Base-by-base conservation (phyloP, 108 stramenopile genomes). In the Nannochloropsis gaditana region DNA sequence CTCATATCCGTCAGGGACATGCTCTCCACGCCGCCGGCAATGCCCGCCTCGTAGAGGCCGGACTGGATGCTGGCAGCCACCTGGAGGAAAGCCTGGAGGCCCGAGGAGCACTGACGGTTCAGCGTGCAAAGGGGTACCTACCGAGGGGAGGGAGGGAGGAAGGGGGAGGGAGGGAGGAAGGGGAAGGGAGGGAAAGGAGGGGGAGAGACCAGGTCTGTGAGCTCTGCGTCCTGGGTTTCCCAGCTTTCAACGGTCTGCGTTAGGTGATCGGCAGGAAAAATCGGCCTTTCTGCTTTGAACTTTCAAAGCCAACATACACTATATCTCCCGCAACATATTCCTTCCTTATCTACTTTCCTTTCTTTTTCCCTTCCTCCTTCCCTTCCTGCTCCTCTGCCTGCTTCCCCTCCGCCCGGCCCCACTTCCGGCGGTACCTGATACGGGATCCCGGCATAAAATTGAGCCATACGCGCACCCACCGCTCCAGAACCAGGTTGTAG, bases 91-190 rank as follows among this genome's bases (percentile, higher is more conserved):
- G 98, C 96, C 88, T 99, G 96, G 19, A 99, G 89, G 31, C 98
- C 97, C 15, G 93, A 94, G 85, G 94, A 92, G 89, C 98, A 99
- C 90, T 97, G 97, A 17, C 98, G 94, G 90, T 99, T 99, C 79
- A 92, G 89, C 4, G 95, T 92, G 43, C 93, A 90, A 21, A 95
- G 84, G 3, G 94, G 92, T 79, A 94, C 92, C 1, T 93, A n/a
- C 19, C 19, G n/a, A 73, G 59, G 59, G 59, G 8, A 4, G 59
- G n/a, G 10, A 50, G 47, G 47, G 47, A 73, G 2, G 19, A n/a
- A 73, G 19, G 59, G 59, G 19, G 2, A 73, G n/a, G 59, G 15
- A 73, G 15, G 4, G 19, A 6, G 59, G 59, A 2, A 73, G 59
- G 2, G n/a, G 59, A 73, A 50, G 47, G 47, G 9, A 9, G 47